Base-by-base conservation (phyloP, 768 basidiomycete genomes). In the Russula compacta region DNA sequence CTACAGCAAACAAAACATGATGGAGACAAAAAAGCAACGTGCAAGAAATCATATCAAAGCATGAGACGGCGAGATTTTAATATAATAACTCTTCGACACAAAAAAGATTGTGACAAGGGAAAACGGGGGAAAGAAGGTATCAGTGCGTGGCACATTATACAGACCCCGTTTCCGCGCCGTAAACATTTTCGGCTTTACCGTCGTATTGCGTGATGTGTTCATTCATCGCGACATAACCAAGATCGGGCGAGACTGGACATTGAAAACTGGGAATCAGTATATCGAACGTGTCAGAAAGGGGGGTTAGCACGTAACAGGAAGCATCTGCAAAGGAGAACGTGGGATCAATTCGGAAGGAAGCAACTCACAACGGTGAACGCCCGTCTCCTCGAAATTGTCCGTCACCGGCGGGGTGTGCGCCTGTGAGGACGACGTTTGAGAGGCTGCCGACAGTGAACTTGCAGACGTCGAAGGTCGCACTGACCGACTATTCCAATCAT, bases 361-460 rank as follows among this genome's bases (percentile, higher is more conserved):
- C 32, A 67, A 87, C 89, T 85, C 76, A 91, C 89, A 91, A 73
- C 89, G 83, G 70, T 84, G 87, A 71, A 91, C 87, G 73, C 88
- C 86, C 59, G 86, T 84, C 65, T 86, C 86, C 46, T 80, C 79
- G 61, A 79, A 83, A 56, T 85, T 83, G 59, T 85, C 80, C 50
- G 73, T 75, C 59, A 86, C 80, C 29, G 88, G 89, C 38, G 86
- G 86, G 32, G 89, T 92, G 70, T 89, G 88, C 56, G 89, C 89
- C 71, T 89, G 87, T 36, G 86, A 86, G 36, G 86, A 87, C 35
- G 85, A 87, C 3, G 86, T 83, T 67, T 87, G 86, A 38, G 84
- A 86, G 21, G 86, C 86, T 29, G 83, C 87, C 21, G 83, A 86
- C 65, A 90, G 83, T 21, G 85, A 86, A 55, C 87, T 89, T 17